Base-by-base conservation (phyloP, 352 stramenopile species). In the Blastocystis sp. region DNA sequence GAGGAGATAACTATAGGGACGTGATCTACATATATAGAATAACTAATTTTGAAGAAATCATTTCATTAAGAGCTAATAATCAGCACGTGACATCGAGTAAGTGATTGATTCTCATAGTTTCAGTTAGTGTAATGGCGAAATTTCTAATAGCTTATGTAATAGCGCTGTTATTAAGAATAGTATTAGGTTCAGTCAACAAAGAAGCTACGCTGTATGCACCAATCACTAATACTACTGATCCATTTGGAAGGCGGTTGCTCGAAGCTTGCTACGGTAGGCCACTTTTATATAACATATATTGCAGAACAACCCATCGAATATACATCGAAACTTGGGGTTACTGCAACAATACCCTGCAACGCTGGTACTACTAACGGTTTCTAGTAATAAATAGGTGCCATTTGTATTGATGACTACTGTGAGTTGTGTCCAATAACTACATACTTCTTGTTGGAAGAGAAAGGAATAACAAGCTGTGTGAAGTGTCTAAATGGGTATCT, bases 241-340 rank as follows among this genome's bases (percentile, higher is more conserved):
- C 13, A 59, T n/a, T n/a, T 59, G 11, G 50, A n/a, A 59, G 50
- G 20, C 50, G 30, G 30, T 34, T 34, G 30, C 30, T 34, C 30
- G 30, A 34, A 34, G 30, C 30, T 34, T 34, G 30, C 30, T 34
- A 34, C 30, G 30, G 30, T 34, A 34, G 30, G 30, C 30, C 1
- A 34, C 30, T 34, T 1, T 34, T 1, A 34, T 34, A 34, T 34
- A 34, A 1, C 0, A 34, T 34, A 34, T 34, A 34, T 34, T 34
- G 30, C 53, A 85, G 73, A 13, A 34, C 53, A 66, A 53, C 73
- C 73, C 37, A 68, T 66, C 34, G 39, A n/a, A 1, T 85, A 85
- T 65, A 85, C 73, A 18, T 37, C 66, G 6, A 26, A 55, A 37
- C 34, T 55, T 53, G 66, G 66, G 11, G 20, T 54, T 5, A 54